Conservation (phyloP, 169 alveolate species). For the Cryptosporidium baileyi region DNA sequence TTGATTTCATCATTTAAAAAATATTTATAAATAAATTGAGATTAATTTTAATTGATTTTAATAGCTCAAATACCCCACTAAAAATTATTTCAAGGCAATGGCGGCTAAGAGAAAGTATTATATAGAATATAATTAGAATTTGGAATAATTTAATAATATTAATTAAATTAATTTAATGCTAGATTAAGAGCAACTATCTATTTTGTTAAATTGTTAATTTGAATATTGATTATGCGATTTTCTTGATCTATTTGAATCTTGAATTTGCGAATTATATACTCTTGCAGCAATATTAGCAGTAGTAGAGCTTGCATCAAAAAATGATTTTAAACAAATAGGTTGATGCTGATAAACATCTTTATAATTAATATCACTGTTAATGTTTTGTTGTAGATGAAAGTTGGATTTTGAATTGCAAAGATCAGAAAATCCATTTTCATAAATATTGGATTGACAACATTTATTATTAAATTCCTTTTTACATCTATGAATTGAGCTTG, state of each 20-base stretch:
- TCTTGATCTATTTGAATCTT: background rate
- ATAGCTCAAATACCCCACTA: no score
- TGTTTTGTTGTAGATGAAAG: background rate
- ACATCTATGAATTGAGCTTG: background rate
- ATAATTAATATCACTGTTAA: background rate
- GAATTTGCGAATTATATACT: constrained; percentile 45
- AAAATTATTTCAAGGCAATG: no score
- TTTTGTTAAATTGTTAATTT: no score
- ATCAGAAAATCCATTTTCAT: background rate
- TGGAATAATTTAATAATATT: no score
- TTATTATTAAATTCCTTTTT: background rate
- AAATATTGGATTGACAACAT: background rate
- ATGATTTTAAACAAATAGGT: constrained; percentile 48
- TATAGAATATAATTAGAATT: no score
- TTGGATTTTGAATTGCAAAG: background rate
- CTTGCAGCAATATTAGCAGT: constrained; percentile 37
- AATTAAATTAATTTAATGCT: no score
- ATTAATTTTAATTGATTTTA: no score
- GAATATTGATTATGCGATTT: background rate
- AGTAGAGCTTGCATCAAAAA: constrained; percentile 25
- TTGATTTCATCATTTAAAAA: no score
- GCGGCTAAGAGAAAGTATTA: no score
- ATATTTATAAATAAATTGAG: no score
- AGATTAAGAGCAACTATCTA: no score
- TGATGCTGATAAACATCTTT: no score